Base-by-base conservation (phyloP, 495 filamentous ascomycete species). In the Usnea hakonensis region DNA sequence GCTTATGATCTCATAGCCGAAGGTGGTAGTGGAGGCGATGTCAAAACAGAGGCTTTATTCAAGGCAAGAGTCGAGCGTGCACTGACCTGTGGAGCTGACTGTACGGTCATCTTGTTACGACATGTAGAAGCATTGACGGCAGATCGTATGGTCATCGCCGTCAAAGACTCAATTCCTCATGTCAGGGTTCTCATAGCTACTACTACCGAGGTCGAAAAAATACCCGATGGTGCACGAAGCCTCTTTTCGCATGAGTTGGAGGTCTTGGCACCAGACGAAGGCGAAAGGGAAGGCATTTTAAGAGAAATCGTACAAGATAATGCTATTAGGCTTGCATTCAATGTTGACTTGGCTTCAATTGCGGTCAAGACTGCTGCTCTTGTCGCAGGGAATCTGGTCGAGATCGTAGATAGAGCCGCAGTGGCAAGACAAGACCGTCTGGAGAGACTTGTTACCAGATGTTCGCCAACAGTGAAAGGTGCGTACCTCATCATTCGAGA, bases 231-330 rank as follows among this genome's bases (percentile, higher is more conserved):
- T 6, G 85, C 97, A 23, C 83, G 94, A 41, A 89, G 89, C 26
- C 79, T 97, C 19, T 97, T 98, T 73, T 96, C 90, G 0, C 95
- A 98, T 62, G 94, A 98, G 73, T 83, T 98, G 55, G 95, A 97
- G 73, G 88, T 97, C 79, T 82, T 78, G 60, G 95, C 94, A 0
- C 94, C 94, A 0, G 92, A 97, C 68, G 94, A 98, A 71, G 86
- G 84, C 21, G 95, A 97, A 71, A 79, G 94, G 71, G 90, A 96
- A 76, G 91, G 89, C 16, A 89, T 96, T 43, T 74, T 98, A 6
- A 79, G 81, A 28, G 84, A 85, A 64, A 87, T 95, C 35, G 79
- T 97, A 38, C 81, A 87, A 52, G 87, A 90, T 55, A 81, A 85
- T 38, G 84, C 87, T 32, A 78, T 96, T 28, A 79, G 81, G 23